These are phyloP conservation scores for Paecilomyces formosus DNA, from an alignment of 2,329 filamentous ascomycete genomes.

Conservation along the genomic window DNA sequence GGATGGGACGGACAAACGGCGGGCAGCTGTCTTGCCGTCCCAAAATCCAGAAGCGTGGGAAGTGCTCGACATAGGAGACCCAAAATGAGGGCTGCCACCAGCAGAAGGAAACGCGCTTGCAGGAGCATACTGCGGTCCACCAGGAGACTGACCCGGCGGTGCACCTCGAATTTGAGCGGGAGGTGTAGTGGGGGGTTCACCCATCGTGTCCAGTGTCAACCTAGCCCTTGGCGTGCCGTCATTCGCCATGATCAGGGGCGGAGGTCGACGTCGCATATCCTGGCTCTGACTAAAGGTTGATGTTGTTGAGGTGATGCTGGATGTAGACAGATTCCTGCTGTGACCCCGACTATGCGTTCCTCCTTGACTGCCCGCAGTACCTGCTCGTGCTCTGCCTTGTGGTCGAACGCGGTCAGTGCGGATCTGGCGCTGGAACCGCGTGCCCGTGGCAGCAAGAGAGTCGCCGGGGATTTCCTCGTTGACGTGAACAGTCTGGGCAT, in stretches of 20 bases:
- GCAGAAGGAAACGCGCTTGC: conserved; percentile 74
- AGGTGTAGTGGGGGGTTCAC: conserved; percentile 56
- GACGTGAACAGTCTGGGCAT: conserved; percentile 94
- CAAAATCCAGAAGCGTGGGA: conserved; percentile 69
- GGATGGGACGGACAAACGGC: conserved; percentile 77
- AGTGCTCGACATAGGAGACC: conserved; percentile 65
- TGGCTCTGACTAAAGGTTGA: conserved; percentile 58
- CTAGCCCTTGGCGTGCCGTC: conserved; percentile 57
- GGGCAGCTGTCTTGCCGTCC: conserved; percentile 58
- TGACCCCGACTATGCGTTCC: conserved; percentile 68
- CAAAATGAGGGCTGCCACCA: conserved; percentile 69
- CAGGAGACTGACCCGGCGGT: conserved; percentile 59
- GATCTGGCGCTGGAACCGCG: conserved; percentile 85
- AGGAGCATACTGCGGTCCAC: conserved; percentile 73
- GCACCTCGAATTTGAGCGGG: conserved; percentile 59
- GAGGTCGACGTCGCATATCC: conserved; percentile 64
- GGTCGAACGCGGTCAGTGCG: conserved; percentile 77
- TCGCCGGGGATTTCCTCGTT: conserved; percentile 95
- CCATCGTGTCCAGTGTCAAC: conserved; percentile 57
- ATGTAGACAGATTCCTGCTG: conserved; percentile 76
- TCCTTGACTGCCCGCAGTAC: conserved; percentile 66
- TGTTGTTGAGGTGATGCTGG: conserved; percentile 71
- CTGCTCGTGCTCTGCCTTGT: conserved; percentile 65
- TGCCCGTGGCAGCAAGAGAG: conserved; percentile 86
- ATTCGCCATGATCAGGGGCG: conserved; percentile 73